A percentile compares a stretch with the other conserved stretches of the same genome.
phyloP scores from a whole-genome alignment of 257 asterid species.

The Thymus quinquecostatus region DNA sequence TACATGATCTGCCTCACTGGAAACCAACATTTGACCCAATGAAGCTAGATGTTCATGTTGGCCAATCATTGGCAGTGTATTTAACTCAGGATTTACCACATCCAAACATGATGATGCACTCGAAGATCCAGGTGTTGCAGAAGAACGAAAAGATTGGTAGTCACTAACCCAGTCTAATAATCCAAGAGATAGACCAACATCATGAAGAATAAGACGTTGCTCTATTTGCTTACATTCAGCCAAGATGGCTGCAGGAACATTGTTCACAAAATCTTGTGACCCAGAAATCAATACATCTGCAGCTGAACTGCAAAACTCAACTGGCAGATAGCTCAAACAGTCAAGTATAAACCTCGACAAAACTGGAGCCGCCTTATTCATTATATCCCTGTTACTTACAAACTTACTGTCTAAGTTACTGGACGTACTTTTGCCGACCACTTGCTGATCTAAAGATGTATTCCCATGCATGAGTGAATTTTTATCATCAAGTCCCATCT shows the following conservation, averaged over 20 bases:
- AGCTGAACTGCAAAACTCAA: slow-evolving; percentile 84
- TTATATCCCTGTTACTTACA: slow-evolving; percentile 35
- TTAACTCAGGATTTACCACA: slow-evolving; percentile 32
- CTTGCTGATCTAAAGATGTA: slow-evolving; percentile 37
- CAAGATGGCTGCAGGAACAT: slow-evolving; percentile 75
- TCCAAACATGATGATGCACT: slow-evolving; percentile 48
- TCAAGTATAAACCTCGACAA: slow-evolving; percentile 75
- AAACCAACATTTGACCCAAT: slow-evolving; percentile 29
- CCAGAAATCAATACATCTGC: slow-evolving; percentile 82
- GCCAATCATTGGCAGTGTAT: slow-evolving; percentile 33
- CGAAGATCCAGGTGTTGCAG: slow-evolving; percentile 39
- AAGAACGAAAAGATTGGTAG: slow-evolving; percentile 52
- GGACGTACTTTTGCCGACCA: slow-evolving; percentile 30
- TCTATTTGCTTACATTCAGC: slow-evolving; percentile 61
- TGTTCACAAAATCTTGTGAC: slow-evolving; percentile 64
- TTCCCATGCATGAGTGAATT: slow-evolving; percentile 33
- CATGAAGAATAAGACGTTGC: slow-evolving; percentile 86
- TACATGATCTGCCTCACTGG: slow-evolving; percentile 32
- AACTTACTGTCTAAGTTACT: slow-evolving; percentile 34
- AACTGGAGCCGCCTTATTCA: slow-evolving; percentile 41
- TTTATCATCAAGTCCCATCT: slow-evolving; percentile 39
- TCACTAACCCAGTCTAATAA: slow-evolving; percentile 85
- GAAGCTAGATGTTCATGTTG: slow-evolving; percentile 38
- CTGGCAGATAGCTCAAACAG: slow-evolving; percentile 79
- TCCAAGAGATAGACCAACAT: slow-evolving; percentile 87